Percentiles rank a stretch among this genome's conserved stretches.
These are phyloP conservation scores for Pachyrhizus erosus DNA, from an alignment of 306 rosid genomes.

Conservation along the genomic window DNA sequence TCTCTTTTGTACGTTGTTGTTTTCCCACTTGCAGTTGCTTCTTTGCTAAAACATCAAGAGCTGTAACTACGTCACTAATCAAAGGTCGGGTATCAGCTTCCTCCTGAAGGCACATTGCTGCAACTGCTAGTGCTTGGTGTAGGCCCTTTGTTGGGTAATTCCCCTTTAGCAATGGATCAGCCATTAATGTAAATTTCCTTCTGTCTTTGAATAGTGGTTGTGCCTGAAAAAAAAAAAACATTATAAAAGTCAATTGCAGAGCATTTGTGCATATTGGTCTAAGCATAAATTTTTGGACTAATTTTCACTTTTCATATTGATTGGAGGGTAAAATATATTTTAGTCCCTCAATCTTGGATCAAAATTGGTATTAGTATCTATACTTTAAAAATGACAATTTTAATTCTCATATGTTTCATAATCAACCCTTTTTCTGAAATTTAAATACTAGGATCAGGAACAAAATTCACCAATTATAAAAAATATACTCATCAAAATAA, in stretches of 20 bases:
- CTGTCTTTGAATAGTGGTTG: constrained; percentile 81
- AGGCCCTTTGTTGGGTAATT: constrained; percentile 72
- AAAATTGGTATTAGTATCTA: neutral
- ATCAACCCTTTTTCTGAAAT: neutral
- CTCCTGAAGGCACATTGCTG: constrained; percentile 92
- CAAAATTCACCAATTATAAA: neutral
- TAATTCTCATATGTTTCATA: neutral
- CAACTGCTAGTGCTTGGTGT: constrained; percentile 91
- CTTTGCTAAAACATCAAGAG: constrained; percentile 60
- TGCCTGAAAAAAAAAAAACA: constrained; percentile 58
- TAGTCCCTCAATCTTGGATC: neutral
- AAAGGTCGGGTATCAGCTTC: constrained; percentile 76
- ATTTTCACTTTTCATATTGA: neutral
- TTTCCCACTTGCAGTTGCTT: constrained; percentile 31
- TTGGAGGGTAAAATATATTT: neutral
- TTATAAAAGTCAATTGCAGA: neutral
- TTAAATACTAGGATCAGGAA: neutral
- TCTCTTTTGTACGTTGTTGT: neutral
- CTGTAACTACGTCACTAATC: constrained; percentile 87
- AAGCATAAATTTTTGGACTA: neutral
- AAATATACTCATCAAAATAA: neutral
- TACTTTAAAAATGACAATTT: neutral
- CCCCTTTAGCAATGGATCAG: constrained; percentile 72
- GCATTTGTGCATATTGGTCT: neutral
- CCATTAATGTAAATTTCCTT: constrained; percentile 63